These are phyloP conservation scores for Xylariaceae sp. DNA, from an alignment of 2,329 filamentous ascomycete genomes.

Conservation along the genomic window DNA sequence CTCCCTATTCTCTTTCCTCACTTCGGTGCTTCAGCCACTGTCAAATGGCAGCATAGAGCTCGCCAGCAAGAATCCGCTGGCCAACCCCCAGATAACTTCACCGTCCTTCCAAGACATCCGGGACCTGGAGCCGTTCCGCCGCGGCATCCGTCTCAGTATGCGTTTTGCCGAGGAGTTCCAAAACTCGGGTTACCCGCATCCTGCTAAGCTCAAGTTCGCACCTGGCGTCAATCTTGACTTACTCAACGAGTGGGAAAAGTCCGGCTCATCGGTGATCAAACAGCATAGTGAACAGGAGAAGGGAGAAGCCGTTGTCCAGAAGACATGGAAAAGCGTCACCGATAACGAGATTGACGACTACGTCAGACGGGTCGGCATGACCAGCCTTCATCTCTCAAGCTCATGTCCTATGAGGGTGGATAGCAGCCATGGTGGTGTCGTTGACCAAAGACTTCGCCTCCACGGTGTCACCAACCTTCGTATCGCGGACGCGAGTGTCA, in stretches of 20 bases:
- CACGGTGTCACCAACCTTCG: slow-evolving; percentile 8
- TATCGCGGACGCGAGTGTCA: slow-evolving; percentile 17
- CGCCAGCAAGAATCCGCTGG: slow-evolving; percentile 3
- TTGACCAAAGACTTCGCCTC: slow-evolving; percentile 7
- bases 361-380: not conserved
- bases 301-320: no score
- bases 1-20: slow-evolving; percentile 6
- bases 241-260: slow-evolving; percentile 5
- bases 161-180: slow-evolving; percentile 11
- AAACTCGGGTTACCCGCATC: slow-evolving; percentile 6
- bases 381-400: not conserved
- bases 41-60: slow-evolving; percentile 6
- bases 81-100: slow-evolving; percentile 4
- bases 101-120: slow-evolving; percentile 1
- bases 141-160: slow-evolving; percentile 7
- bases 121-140: slow-evolving; percentile 1
- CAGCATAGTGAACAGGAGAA: no score
- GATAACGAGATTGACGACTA: slow-evolving; percentile 5
- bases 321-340: slow-evolving; percentile 1
- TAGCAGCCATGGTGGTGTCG: slow-evolving; percentile 3
- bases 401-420: slow-evolving; percentile 6
- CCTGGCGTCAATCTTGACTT: slow-evolving; percentile 2
- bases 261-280: not conserved
- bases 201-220: slow-evolving; percentile 4
- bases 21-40: slow-evolving; percentile 5